phyloP scores from a whole-genome alignment of 331 rosid species.

The Acacia pycnantha region DNA sequence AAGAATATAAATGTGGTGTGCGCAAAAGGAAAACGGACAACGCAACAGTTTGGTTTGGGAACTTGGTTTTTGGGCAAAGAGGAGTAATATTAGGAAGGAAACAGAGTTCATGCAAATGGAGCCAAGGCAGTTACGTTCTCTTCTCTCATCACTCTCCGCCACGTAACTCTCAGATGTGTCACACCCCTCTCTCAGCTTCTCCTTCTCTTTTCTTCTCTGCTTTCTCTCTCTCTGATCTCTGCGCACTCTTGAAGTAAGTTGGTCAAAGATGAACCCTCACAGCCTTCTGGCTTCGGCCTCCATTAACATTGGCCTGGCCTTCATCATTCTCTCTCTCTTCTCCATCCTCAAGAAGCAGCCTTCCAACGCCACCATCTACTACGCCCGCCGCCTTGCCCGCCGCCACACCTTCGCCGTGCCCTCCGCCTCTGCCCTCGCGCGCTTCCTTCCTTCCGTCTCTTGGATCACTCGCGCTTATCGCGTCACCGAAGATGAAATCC shows the following conservation, averaged over 20 bases:
- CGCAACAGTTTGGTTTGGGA: neutral
- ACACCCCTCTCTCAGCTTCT: neutral
- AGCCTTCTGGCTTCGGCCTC: slow-evolving; percentile 81
- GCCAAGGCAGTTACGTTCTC: slow-evolving; percentile 8
- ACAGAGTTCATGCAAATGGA: neutral
- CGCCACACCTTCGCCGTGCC: slow-evolving; percentile 33
- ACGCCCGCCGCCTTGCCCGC: slow-evolving; percentile 64
- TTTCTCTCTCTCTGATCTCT: neutral
- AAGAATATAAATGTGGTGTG: no score
- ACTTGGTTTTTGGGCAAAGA: neutral
- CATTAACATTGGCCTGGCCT: slow-evolving; percentile 75
- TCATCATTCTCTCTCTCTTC: slow-evolving; percentile 65
- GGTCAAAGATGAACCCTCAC: slow-evolving; percentile 52
- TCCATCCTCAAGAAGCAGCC: slow-evolving; percentile 81
- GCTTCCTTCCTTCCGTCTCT: slow-evolving; percentile 64
- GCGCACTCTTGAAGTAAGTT: neutral
- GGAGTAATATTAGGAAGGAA: no score
- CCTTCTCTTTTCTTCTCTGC: neutral
- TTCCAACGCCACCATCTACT: slow-evolving; percentile 63
- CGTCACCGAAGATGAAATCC: slow-evolving; percentile 61
- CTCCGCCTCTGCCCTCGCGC: slow-evolving; percentile 28
- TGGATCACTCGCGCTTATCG: slow-evolving; percentile 68
- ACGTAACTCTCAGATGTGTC: slow-evolving; percentile 39
- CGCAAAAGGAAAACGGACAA: neutral
- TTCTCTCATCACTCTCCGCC: slow-evolving; percentile 36